A percentile compares a stretch with the other conserved stretches of the same genome.
phyloP scores from a whole-genome alignment of 768 basidiomycete genomes.

The Floccularia luteovirens region DNA sequence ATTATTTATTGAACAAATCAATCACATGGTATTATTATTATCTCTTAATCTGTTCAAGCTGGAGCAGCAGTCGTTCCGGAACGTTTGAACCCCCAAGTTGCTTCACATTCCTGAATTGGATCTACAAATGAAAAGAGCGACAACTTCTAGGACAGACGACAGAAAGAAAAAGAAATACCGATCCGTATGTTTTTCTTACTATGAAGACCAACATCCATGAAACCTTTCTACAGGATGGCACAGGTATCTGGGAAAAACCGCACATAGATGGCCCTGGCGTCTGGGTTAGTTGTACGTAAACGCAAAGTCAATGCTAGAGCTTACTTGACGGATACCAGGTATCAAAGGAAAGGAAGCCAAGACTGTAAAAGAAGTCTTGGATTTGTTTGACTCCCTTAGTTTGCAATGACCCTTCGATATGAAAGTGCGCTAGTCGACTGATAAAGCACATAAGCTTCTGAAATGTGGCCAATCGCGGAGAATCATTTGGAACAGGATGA shows the following conservation, averaged over 20 bases:
- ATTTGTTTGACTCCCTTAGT: slow-evolving; percentile 70
- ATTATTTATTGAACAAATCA: too few relatives aligned
- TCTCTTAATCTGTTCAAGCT: too few relatives aligned
- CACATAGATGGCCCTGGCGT: slow-evolving; percentile 75
- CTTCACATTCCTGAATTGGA: too few relatives aligned
- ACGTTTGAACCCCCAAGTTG: too few relatives aligned
- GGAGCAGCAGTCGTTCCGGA: too few relatives aligned
- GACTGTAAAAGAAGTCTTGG: slow-evolving; percentile 68
- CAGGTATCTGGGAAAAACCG: slow-evolving; percentile 56
- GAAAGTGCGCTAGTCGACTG: too few relatives aligned
- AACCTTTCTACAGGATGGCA: slow-evolving; percentile 45
- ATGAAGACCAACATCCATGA: too few relatives aligned
- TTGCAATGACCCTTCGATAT: too few relatives aligned
- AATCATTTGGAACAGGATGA: slow-evolving; percentile 15
- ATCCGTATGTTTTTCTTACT: slow-evolving; percentile 28
- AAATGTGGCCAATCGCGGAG: slow-evolving; percentile 56
- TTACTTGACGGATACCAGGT: slow-evolving; percentile 19
- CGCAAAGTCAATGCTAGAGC: not conserved
- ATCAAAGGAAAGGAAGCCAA: slow-evolving; percentile 80
- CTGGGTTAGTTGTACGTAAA: slow-evolving; percentile 66
- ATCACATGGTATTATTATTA: too few relatives aligned
- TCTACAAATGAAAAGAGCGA: slow-evolving; percentile 18
- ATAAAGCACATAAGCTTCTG: slow-evolving; percentile 48
- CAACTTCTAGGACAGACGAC: slow-evolving; percentile 12
- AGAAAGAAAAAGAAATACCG: slow-evolving; percentile 42